These are phyloP conservation scores for Neurospora sp. DNA, from an alignment of 495 filamentous ascomycete genomes.

Conservation along the genomic window DNA sequence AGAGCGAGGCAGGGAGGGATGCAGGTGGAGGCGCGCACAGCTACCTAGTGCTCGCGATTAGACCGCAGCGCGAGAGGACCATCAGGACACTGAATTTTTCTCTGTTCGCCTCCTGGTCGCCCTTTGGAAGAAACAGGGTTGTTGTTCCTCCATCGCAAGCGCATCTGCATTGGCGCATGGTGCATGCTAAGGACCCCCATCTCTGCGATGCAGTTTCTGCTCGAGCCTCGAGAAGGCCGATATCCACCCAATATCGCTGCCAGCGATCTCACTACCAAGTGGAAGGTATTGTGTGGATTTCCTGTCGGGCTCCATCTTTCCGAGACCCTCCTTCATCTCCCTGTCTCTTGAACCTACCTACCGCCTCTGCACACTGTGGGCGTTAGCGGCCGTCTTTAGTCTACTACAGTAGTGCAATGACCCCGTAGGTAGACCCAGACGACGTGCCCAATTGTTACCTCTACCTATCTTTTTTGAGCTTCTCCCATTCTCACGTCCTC, in stretches of 20 bases:
- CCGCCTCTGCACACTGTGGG: background rate
- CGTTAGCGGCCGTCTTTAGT: background rate
- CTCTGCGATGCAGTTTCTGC: background rate
- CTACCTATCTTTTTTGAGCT: background rate
- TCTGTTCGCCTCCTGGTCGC: background rate
- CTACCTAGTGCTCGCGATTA: background rate
- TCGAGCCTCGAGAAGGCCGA: background rate
- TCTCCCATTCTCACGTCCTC: background rate
- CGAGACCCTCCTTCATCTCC: background rate
- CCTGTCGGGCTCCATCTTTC: background rate
- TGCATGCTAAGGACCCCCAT: background rate
- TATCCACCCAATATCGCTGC: background rate
- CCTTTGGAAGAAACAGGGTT: background rate
- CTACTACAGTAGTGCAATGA: background rate
- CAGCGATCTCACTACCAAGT: background rate
- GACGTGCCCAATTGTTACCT: too few relatives aligned
- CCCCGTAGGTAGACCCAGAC: too few relatives aligned
- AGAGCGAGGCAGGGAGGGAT: background rate
- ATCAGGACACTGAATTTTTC: background rate
- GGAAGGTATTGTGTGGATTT: background rate
- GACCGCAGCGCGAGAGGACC: background rate
- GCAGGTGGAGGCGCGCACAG: background rate
- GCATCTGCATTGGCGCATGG: background rate
- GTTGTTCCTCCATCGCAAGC: too few relatives aligned
- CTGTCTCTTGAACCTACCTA: background rate